Evolutionary conservation across 2,329 filamentous ascomycete species (phyloP), one percentile per base, ranked within the genome.

Genomic region (Fusarium hainanense): DNA sequence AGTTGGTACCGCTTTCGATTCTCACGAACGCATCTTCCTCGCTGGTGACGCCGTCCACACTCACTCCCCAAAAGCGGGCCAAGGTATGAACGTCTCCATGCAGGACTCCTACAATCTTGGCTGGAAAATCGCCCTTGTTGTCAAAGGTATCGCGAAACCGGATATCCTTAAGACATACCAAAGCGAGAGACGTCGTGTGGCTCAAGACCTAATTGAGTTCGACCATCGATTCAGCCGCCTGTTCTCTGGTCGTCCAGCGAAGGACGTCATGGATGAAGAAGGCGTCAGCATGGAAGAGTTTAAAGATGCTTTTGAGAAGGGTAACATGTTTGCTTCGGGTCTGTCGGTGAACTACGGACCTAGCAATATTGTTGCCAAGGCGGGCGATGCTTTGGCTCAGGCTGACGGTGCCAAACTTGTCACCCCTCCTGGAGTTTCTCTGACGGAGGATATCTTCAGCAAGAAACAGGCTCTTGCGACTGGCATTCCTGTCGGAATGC

Each of bases 31-130:
- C 89, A 63, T 63, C 21, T 93, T 93, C 75, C 82, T 93, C 25
- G 88, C 88, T 6, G 90, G 90, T 11, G 90, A 93, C 73, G 90
- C 90, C 28, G 90, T 89, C 63, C 90, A 93, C 68, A 92, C 90
- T 0, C 90, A 93, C 74, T 90, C 88, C 1, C 90, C 90, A 3
- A 92, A 92, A 76, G 89, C 90, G 1, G 90, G 90, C 0, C 90
- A 92, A 78, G 90, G 85, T 40, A 86, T 86, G 84, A 93, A 93
- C 76, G 85, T 84, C 6, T 84, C 83, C 8, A 87, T 88, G 79
- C 80, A 85, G 46, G 90, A 92, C 62, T 81, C 85, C 4, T 86
- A 91, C 73, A 93, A 92, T 69, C 76, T 89, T 3, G 81, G 80
- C n/a, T 87, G 84, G 82, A 85, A 83, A 73, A 78, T 85, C 58